Evolutionary conservation across 1,284 basidiomycete genomes (phyloP).

Genomic region (Gymnopus androsaceus): DNA sequence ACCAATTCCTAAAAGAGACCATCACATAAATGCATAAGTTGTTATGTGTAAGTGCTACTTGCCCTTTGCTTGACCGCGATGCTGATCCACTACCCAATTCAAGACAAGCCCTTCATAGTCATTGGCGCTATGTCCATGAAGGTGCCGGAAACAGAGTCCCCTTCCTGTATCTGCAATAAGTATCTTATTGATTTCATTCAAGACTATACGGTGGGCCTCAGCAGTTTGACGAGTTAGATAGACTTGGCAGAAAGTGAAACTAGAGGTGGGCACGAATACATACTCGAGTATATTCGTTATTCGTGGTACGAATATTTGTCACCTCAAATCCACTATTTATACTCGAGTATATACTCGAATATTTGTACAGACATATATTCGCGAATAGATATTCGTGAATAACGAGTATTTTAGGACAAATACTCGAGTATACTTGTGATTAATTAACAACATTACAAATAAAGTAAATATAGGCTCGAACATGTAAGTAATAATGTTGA

Average conservation of each 20-base stretch:
- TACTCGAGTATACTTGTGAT: too few relatives aligned
- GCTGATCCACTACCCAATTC: slow-evolving; percentile 18
- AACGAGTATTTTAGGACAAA: too few relatives aligned
- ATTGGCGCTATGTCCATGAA: slow-evolving; percentile 3
- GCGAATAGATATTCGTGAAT: too few relatives aligned
- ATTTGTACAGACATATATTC: too few relatives aligned
- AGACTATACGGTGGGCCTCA: slow-evolving; percentile 11
- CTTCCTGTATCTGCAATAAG: slow-evolving; percentile 17
- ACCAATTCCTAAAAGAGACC: slow-evolving; percentile 15
- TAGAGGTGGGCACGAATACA: too few relatives aligned
- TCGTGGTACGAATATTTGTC: too few relatives aligned
- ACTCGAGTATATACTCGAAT: too few relatives aligned
- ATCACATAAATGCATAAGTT: not conserved
- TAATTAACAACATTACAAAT: too few relatives aligned
- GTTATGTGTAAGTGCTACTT: not conserved
- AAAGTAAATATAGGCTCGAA: too few relatives aligned
- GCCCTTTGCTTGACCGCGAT: slow-evolving; percentile 22
- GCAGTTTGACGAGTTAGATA: slow-evolving; percentile 20
- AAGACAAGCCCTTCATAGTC: slow-evolving; percentile 10
- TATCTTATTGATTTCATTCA: slow-evolving; percentile 18
- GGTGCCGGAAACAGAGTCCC: slow-evolving; percentile 16
- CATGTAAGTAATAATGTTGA: too few relatives aligned
- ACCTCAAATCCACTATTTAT: too few relatives aligned
- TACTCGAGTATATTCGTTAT: too few relatives aligned
- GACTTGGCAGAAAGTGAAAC: slow-evolving; percentile 8